A percentile compares a stretch with the other conserved stretches of the same genome.
Conservation (phyloP, 2,329 filamentous ascomycete genomes). For the Fusarium cyanostomum region DNA sequence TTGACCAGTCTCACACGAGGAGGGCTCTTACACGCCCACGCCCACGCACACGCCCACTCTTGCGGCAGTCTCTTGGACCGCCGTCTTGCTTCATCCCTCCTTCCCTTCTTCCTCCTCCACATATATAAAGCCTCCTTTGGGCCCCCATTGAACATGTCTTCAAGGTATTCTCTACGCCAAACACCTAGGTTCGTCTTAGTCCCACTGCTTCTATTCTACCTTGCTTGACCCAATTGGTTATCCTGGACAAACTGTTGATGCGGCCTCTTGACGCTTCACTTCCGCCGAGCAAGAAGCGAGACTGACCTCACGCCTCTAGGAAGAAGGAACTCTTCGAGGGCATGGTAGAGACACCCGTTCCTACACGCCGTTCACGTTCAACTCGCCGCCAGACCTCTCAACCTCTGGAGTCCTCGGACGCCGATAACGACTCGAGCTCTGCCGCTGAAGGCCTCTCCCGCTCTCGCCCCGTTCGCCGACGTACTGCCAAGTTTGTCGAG, state of each 20-base stretch:
- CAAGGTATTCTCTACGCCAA: slow-evolving; percentile 51
- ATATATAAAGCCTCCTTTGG: slow-evolving; percentile 38
- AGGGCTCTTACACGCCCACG: not conserved
- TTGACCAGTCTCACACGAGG: not conserved
- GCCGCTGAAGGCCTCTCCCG: slow-evolving; percentile 54
- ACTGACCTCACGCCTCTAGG: slow-evolving; percentile 47
- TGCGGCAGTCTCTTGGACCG: not conserved
- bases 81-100: slow-evolving; percentile 4
- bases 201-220: not conserved
- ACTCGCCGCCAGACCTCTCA: slow-evolving; percentile 62
- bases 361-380: slow-evolving; percentile 55
- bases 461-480: slow-evolving; percentile 54
- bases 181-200: slow-evolving; percentile 48
- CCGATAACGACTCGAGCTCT: slow-evolving; percentile 59
- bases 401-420: slow-evolving; percentile 56
- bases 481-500: slow-evolving; percentile 61
- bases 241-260: not conserved
- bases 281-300: not conserved
- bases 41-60: not conserved
- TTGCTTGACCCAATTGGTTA: not conserved
- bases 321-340: slow-evolving; percentile 70
- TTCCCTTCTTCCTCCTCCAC: not conserved
- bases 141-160: slow-evolving; percentile 46
- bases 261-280: not conserved
- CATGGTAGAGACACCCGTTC: slow-evolving; percentile 65